Base-by-base conservation (phyloP, 2,329 filamentous ascomycete species). In the Emmonsiellopsis sp. region DNA sequence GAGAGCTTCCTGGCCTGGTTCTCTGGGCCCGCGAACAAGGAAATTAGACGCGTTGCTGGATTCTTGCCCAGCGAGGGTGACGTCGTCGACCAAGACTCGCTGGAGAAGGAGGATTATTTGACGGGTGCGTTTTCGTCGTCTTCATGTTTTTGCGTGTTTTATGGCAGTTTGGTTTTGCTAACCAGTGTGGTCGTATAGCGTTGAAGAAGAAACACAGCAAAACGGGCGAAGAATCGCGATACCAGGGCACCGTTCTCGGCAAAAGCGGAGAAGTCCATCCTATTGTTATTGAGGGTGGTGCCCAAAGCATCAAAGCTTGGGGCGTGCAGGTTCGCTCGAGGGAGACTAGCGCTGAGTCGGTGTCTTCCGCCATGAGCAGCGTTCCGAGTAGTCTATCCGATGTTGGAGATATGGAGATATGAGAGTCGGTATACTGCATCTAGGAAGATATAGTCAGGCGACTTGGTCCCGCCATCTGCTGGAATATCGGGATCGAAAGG, bases 201-300 rank as follows among this genome's bases (percentile, higher is more conserved):
- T 74, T 97, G 42, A 96, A 95, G 71, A 93, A 91, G 72, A 95
- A 94, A 65, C 88, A 95, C 68, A 90, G 85, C 72, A 94, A 93
- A 62, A 87, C 86, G 0, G 88, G 87, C 57, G 89, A 94, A 63
- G 90, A 95, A 64, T 85, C 85, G 8, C 85, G 92, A 63, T 95
- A 89, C 68, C 82, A 86, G 60, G 89, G 88, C 33, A 95, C 92
- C 0, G 80, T 93, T 0, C 76, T 97, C 9, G 92, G 92, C 3
- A 84, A 84, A 59, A 76, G 78, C 44, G 79, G 79, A 48, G 88
- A 95, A 60, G 80, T 84, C 53, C 82, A 82, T 63, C 80, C 85
- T 6, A 74, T 95, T 32, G 76, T 84, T 50, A 85, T 95, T 50
- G 90, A 95, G 66, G 91, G 91, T 43, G 88, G 88, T 17, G 78